Evolutionary conservation across 2,329 filamentous ascomycete species (phyloP).

Genomic region (Coleophoma cylindrospora): DNA sequence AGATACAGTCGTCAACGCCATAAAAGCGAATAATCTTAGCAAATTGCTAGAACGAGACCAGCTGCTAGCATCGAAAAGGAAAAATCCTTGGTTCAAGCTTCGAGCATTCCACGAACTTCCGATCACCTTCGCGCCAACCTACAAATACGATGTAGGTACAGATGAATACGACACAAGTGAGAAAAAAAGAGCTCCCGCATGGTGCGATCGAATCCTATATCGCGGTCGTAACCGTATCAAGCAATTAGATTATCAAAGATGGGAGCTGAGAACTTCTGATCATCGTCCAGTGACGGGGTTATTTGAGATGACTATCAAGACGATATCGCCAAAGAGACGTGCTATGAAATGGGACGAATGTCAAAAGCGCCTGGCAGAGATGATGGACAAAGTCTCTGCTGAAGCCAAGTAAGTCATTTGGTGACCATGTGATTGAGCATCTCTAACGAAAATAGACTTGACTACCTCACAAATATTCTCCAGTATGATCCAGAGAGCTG

Average conservation of each 20-base stretch:
- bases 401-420: conserved; percentile 68
- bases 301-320: conserved; percentile 83
- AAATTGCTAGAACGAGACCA: conserved; percentile 94
- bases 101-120: conserved; percentile 86
- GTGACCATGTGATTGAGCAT: not conserved
- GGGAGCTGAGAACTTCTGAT: conserved; percentile 87
- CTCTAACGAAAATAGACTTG: conserved; percentile 39
- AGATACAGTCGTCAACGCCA: conserved; percentile 82
- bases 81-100: conserved; percentile 84
- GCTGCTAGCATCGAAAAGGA: conserved; percentile 79
- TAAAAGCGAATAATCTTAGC: conserved; percentile 72
- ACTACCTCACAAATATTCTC: conserved; percentile 60
- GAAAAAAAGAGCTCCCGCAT: conserved; percentile 89
- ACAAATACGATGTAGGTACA: conserved; percentile 96
- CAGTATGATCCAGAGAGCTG: conserved; percentile 30
- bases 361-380: conserved; percentile 67
- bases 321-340: conserved; percentile 63
- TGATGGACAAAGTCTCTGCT: conserved; percentile 61
- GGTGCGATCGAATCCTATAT: conserved; percentile 93
- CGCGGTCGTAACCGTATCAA: conserved; percentile 75
- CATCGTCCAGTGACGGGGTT: conserved; percentile 86
- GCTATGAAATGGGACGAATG: conserved; percentile 66
- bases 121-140: conserved; percentile 91
- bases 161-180: conserved; percentile 93
- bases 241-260: conserved; percentile 81